phyloP scores from a whole-genome alignment of 495 filamentous ascomycete genomes.

The Durotheca rogersii region DNA sequence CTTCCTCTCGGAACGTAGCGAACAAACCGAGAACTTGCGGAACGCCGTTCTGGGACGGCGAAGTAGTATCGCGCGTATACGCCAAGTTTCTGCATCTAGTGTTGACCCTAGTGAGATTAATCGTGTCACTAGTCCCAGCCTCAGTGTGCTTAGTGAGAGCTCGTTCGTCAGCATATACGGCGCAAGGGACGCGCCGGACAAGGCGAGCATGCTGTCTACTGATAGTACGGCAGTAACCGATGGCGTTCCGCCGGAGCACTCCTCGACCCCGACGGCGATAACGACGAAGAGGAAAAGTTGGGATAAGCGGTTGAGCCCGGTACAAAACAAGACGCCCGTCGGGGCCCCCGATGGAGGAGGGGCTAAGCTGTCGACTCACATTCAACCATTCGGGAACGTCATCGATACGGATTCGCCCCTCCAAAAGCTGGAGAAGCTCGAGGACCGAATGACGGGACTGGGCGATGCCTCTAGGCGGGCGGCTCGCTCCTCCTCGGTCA shows the following conservation, averaged over 20 bases:
- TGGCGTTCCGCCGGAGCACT: constrained; percentile 26
- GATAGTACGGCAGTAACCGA: constrained; percentile 32
- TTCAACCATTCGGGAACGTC: constrained; percentile 44
- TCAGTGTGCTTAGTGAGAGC: constrained; percentile 78
- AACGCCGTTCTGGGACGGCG: constrained; percentile 59
- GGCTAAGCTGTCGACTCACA: constrained; percentile 32
- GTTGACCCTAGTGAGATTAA: constrained; percentile 39
- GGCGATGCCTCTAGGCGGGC: constrained; percentile 28
- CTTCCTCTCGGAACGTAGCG: constrained; percentile 63
- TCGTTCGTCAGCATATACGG: constrained; percentile 72
- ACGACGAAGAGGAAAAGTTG: constrained; percentile 8
- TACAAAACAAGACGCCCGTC: constrained; percentile 1
- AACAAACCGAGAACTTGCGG: constrained; percentile 64
- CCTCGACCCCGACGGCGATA: constrained; percentile 14
- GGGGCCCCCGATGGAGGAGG: constrained; percentile 12
- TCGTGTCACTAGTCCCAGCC: constrained; percentile 58
- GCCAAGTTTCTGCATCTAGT: constrained; percentile 39
- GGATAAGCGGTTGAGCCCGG: not conserved
- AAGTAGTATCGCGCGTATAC: constrained; percentile 46
- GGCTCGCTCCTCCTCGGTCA: too few species aligned
- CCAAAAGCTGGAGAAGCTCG: constrained; percentile 44
- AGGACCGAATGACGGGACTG: constrained; percentile 17
- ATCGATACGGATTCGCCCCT: constrained; percentile 44
- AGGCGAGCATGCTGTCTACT: constrained; percentile 24
- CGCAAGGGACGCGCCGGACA: constrained; percentile 33